Evolutionary conservation across 2,329 filamentous ascomycete species (phyloP), one percentile per base, ranked within the genome.

Genomic region (Exophiala spinifera): DNA sequence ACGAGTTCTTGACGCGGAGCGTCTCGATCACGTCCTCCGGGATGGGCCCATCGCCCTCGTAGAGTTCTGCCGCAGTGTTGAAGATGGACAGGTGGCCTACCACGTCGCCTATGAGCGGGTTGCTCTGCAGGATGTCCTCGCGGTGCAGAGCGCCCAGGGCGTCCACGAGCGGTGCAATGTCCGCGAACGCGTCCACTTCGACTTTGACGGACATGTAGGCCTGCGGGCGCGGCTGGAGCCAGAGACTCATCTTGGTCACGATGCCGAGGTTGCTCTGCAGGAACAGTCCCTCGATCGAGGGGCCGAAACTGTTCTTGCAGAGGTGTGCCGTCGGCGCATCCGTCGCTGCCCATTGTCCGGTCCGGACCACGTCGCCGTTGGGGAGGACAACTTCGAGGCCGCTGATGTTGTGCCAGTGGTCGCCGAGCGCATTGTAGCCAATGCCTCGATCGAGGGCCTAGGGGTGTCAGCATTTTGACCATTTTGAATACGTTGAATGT

Each of bases 371-470:
- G 19, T 67, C 61, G 1, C 71, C 71, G 11, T 66, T 66, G 1
- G 72, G 70, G 1, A 75, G 62, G 1, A 75, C 71, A 5, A 76
- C 68, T 52, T 76, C 73, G 56, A 75, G 62, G 1, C 73, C 72
- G 14, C 68, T 73, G 37, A 76, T 71, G 56, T 70, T 69, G 56
- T 72, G 70, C 60, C 70, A 73, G 49, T 78, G 76, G 28, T 76
- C 70, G 62, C 68, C 70, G 67, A 64, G 72, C 70, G 21, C 14
- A 7, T 14, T 34, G 28, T 46, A 52, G 19, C 50, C 50, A 33
- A 74, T 66, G 4, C 75, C 74, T 33, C 75, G 68, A 48, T 77
- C 75, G 15, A 77, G 64, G 4, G 75, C 67, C 47, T 50, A 10
- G 28, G 10, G 28, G 15, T 23, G 15, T 23, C 14, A 25, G 13